These are phyloP conservation scores for Trichoderma sp. DNA, from an alignment of 2,329 filamentous ascomycete species.

Conservation along the genomic window DNA sequence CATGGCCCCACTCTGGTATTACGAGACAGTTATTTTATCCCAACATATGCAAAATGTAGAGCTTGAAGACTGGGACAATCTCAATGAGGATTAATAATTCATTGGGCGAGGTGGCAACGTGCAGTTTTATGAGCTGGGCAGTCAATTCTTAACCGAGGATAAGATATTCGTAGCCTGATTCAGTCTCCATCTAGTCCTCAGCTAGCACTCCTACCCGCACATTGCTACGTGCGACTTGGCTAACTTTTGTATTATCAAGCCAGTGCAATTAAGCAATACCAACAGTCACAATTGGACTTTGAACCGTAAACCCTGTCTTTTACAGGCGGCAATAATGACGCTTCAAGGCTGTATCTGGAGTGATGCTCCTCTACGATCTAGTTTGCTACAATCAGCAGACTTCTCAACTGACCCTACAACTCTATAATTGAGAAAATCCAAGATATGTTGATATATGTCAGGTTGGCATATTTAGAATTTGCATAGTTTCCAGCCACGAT, in stretches of 20 bases:
- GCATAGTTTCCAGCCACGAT: background rate
- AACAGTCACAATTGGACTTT: background rate
- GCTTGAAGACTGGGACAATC: background rate
- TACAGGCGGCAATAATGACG: background rate
- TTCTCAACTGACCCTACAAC: background rate
- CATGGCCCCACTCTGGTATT: background rate
- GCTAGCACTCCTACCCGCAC: background rate
- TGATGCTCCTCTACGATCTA: background rate
- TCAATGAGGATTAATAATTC: background rate
- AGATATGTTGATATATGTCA: background rate
- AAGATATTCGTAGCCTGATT: background rate
- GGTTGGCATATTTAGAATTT: background rate
- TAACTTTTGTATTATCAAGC: background rate
- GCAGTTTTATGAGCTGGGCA: background rate
- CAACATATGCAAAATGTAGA: background rate
- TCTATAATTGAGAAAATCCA: background rate
- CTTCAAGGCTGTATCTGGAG: background rate
- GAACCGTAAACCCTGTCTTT: background rate
- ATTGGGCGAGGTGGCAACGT: background rate
- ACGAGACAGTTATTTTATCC: fast-evolving
- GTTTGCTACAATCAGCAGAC: background rate
- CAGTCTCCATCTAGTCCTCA: background rate
- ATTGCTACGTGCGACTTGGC: background rate
- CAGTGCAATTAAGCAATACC: background rate
- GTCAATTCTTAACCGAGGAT: background rate